Percentiles rank a stretch among this genome's conserved stretches.
These are phyloP conservation scores for Bruguiera sexangula DNA, from an alignment of 345 rosid species.

Conservation along the genomic window DNA sequence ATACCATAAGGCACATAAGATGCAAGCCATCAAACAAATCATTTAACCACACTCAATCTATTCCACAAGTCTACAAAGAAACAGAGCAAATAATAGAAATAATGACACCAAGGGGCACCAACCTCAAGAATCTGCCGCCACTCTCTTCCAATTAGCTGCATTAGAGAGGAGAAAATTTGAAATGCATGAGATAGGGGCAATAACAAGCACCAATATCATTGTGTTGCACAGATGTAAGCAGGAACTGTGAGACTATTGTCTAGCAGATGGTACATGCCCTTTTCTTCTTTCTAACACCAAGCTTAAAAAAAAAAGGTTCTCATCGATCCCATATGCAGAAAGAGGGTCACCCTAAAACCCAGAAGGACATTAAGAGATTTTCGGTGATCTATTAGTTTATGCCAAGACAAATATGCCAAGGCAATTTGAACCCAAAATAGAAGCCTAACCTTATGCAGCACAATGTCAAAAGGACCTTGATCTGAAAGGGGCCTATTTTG, in stretches of 20 bases:
- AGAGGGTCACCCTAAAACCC: neutral
- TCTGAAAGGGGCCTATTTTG: slow-evolving; percentile 65
- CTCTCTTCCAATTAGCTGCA: slow-evolving; percentile 63
- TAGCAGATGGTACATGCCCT: neutral
- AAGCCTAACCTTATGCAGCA: slow-evolving; percentile 62
- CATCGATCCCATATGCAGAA: no score
- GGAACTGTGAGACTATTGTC: neutral
- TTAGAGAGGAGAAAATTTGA: neutral
- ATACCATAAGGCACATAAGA: slow-evolving; percentile 1
- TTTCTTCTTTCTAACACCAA: neutral
- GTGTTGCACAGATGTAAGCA: neutral
- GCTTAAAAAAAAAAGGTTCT: neutral
- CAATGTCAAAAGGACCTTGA: slow-evolving; percentile 81
- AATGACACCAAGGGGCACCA: slow-evolving; percentile 16
- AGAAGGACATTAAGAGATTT: neutral
- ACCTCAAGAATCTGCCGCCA: slow-evolving; percentile 88
- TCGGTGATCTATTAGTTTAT: neutral
- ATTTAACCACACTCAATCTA: slow-evolving; percentile 1
- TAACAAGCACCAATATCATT: neutral
- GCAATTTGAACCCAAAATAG: neutral
- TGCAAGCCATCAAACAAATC: slow-evolving; percentile 3
- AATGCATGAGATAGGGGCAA: neutral
- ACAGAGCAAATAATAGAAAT: slow-evolving; percentile 1
- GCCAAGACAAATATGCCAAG: neutral
- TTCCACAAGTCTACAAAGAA: slow-evolving; percentile 1